Conservation (phyloP, 805 yeast genomes). For the Lachancea meyersii region DNA sequence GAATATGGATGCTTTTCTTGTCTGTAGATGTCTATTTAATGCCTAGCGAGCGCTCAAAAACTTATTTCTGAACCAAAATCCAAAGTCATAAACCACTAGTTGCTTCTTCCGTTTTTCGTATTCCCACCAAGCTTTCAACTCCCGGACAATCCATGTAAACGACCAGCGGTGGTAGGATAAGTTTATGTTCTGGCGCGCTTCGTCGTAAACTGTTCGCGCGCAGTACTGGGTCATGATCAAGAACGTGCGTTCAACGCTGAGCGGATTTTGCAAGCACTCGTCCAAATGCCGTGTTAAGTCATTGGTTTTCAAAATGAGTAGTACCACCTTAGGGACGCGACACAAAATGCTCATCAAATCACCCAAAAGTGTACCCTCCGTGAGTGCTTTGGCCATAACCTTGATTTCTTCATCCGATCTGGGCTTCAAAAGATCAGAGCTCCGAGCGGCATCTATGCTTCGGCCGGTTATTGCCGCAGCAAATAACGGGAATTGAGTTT, state of each 20-base stretch:
- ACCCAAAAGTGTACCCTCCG: conserved; percentile 57
- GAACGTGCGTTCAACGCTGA: conserved; percentile 84
- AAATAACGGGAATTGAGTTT: conserved; percentile 73
- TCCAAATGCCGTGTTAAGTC: conserved; percentile 88
- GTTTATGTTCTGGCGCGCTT: conserved; percentile 41
- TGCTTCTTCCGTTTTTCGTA: conserved; percentile 28
- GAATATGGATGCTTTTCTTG: neutral
- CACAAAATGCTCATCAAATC: conserved; percentile 76
- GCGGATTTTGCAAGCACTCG: conserved; percentile 70
- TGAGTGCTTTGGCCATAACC: conserved; percentile 57
- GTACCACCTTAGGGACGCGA: conserved; percentile 75
- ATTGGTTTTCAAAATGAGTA: conserved; percentile 85
- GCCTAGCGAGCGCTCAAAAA: conserved; percentile 1
- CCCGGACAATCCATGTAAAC: conserved; percentile 20
- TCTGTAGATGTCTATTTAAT: neutral
- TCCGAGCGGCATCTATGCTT: conserved; percentile 68
- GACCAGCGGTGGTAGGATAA: conserved; percentile 21
- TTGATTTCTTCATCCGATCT: conserved; percentile 59
- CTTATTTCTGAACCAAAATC: conserved; percentile 25
- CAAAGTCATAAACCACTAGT: conserved; percentile 25
- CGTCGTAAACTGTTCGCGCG: conserved; percentile 71
- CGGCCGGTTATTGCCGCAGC: conserved; percentile 95
- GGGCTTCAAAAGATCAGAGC: conserved; percentile 49
- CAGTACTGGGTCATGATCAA: conserved; percentile 87
- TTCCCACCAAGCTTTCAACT: conserved; percentile 22